Conservation (phyloP, 768 basidiomycete genomes). For the Tubosaeta sp. region DNA sequence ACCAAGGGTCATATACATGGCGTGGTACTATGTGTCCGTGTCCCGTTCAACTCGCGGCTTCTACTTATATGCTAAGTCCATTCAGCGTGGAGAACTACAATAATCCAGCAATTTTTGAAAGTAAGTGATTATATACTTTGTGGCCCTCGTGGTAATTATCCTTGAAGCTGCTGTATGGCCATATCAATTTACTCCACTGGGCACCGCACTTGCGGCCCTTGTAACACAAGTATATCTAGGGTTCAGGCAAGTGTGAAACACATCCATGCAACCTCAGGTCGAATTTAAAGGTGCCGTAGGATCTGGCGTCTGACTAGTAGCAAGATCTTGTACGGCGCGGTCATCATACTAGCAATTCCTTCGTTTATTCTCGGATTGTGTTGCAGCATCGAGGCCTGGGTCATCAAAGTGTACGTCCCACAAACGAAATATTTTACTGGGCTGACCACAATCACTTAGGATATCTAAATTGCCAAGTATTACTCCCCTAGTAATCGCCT, state of each 20-base stretch:
- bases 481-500: constrained; percentile 42
- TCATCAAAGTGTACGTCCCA: constrained; percentile 36
- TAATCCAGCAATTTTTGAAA: constrained; percentile 9
- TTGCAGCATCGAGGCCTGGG: constrained; percentile 40
- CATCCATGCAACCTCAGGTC: background rate
- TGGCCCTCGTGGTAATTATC: background rate
- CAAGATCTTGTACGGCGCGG: constrained; percentile 29
- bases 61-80: background rate
- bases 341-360: constrained; percentile 34
- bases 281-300: constrained; percentile 1
- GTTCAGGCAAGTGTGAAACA: constrained; percentile 34
- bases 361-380: constrained; percentile 43
- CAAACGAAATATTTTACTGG: background rate
- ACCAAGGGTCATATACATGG: constrained; percentile 13
- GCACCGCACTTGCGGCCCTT: constrained; percentile 43
- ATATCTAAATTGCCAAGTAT: constrained; percentile 38
- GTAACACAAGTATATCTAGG: constrained; percentile 49
- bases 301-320: constrained; percentile 13
- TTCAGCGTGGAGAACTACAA: constrained; percentile 10
- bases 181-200: constrained; percentile 46
- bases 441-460: constrained; percentile 23
- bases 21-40: constrained; percentile 17
- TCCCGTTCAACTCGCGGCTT: rapidly evolving
- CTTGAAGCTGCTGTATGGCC: constrained; percentile 42
- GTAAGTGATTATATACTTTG: background rate